Evolutionary conservation across 176 grass and related monocot genomes (phyloP), one percentile per base, ranked within the genome.

Genomic region (Thinopyrum elongatum): DNA sequence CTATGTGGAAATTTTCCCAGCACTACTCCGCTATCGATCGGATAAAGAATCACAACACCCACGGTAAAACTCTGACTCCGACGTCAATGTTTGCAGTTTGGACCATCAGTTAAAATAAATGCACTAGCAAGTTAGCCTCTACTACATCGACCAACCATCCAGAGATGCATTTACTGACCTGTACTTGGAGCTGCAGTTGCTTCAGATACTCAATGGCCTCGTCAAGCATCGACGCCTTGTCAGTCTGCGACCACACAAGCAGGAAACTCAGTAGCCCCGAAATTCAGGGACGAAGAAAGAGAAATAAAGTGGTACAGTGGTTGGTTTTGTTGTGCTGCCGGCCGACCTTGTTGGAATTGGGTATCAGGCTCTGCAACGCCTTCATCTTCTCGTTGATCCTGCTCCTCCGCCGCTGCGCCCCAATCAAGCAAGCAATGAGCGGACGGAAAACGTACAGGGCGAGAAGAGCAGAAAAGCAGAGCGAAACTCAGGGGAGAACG

Each of bases 301-400:
- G 17, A 17, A 42, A 0, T 7, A 7, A 72, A 69, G 42, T 13
- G 12, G 42, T 13, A 46, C 42, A 13, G 44, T 29, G 9, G 7
- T 19, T 7, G 42, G 2, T 66, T 76, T 68, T 79, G 38, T 0
- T 0, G 29, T 8, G 64, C 82, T 47, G 69, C 53, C 0, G 53
- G 2, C 10, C 10, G 33, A 95, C 96, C 93, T 98, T 98, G 86
- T 95, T 98, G 47, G 96, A 98, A 62, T 98, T 94, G 10, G 96
- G 96, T 89, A 95, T 95, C 70, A 98, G 79, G 86, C 89, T 95
- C 85, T 98, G 96, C 86, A 98, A 61, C 27, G 96, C 96, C 46
- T 95, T 95, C 96, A 98, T 98, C 90, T 98, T 98, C 90, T 98
- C 93, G 84, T 98, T 98, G 84, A 98, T 98, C 81, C 58, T 88